Conservation (phyloP, 306 rosid genomes). For the Castanea crenata region DNA sequence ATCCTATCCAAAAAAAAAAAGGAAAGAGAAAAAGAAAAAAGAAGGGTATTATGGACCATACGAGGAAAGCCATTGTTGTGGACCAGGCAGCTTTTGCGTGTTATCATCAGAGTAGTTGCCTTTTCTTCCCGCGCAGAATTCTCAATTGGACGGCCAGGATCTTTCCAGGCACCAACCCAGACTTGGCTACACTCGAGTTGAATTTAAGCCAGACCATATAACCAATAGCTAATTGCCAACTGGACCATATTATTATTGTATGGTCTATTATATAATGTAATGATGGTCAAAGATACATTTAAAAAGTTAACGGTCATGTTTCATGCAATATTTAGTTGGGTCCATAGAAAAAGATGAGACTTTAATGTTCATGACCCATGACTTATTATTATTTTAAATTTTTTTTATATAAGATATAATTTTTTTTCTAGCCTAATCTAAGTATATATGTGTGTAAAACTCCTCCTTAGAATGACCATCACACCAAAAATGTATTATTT, state of each 20-base stretch:
- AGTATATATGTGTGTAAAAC: no score
- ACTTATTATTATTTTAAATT: neutral
- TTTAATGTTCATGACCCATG: no score
- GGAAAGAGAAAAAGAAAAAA: neutral
- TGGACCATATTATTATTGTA: neutral
- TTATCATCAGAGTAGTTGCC: neutral
- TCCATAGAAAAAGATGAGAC: no score
- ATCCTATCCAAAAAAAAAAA: no score
- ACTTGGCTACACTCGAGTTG: neutral
- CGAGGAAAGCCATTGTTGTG: neutral
- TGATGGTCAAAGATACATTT: no score
- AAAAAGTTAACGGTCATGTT: no score
- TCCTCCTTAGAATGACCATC: no score
- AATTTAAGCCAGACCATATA: neutral
- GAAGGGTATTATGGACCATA: constrained; percentile 5
- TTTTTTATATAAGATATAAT: no score
- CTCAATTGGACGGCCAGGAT: neutral
- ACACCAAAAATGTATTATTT: neutral
- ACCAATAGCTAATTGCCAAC: neutral
- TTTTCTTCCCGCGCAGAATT: constrained; percentile 7
- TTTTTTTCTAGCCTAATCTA: no score
- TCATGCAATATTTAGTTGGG: no score
- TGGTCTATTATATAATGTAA: neutral
- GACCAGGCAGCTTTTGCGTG: neutral
- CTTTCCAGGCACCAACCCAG: neutral